Evolutionary conservation across 2,329 filamentous ascomycete genomes (phyloP).

Genomic region (Tolypocladium guangdongense): DNA sequence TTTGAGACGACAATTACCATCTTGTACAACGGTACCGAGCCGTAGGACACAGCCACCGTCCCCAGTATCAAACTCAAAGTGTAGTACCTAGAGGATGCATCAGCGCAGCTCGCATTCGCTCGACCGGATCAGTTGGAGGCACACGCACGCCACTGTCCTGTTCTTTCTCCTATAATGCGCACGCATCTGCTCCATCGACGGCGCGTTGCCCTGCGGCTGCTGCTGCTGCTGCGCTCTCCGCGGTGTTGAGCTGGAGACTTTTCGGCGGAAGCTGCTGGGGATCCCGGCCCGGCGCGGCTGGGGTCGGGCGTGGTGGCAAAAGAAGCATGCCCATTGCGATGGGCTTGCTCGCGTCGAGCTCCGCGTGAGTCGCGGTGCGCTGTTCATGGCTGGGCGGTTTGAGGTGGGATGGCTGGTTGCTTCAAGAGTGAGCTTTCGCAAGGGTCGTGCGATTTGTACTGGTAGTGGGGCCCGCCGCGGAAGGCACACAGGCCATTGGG

Average conservation of each 20-base stretch:
- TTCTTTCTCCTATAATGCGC: slow-evolving; percentile 58
- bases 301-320: slow-evolving; percentile 23
- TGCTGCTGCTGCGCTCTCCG: slow-evolving; percentile 14
- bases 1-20: slow-evolving; percentile 43
- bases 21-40: slow-evolving; percentile 78
- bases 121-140: background rate
- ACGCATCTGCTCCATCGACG: slow-evolving; percentile 51
- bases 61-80: slow-evolving; percentile 67
- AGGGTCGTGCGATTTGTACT: background rate
- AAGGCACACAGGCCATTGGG: background rate
- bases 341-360: slow-evolving; percentile 14
- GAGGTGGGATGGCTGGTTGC: background rate
- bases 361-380: slow-evolving; percentile 23
- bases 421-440: background rate
- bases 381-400: slow-evolving; percentile 24
- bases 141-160: slow-evolving; percentile 38
- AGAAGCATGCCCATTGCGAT: slow-evolving; percentile 25
- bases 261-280: slow-evolving; percentile 18
- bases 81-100: slow-evolving; percentile 47
- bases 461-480: background rate
- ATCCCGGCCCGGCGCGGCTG: slow-evolving; percentile 11
- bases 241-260: slow-evolving; percentile 18
- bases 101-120: slow-evolving; percentile 5
- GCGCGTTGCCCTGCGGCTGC: slow-evolving; percentile 14
- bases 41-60: slow-evolving; percentile 71